These are phyloP conservation scores for Nothomitra cinnamomea DNA, from an alignment of 2,329 filamentous ascomycete species.

Conservation along the genomic window DNA sequence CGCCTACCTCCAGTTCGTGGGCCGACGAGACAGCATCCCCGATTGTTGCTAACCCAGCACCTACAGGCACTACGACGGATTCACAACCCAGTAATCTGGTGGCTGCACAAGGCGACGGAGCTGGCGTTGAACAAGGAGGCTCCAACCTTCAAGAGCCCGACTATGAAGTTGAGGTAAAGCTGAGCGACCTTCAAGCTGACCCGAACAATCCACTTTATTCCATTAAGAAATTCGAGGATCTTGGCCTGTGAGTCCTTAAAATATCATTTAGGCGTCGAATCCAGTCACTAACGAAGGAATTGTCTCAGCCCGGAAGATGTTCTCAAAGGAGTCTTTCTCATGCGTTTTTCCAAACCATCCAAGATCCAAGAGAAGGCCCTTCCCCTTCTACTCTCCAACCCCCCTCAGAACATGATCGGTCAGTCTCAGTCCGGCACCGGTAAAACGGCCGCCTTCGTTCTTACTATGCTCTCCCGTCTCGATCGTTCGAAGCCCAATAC, in stretches of 20 bases:
- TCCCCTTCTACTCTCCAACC: slow-evolving; percentile 70
- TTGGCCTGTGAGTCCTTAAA: slow-evolving; percentile 55
- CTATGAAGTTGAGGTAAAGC: slow-evolving; percentile 81
- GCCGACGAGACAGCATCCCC: slow-evolving; percentile 24
- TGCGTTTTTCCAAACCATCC: slow-evolving; percentile 88
- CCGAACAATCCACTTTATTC: slow-evolving; percentile 78
- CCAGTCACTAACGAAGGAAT: not conserved
- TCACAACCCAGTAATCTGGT: slow-evolving; percentile 8
- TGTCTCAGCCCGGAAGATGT: slow-evolving; percentile 40
- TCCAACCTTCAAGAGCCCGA: slow-evolving; percentile 50
- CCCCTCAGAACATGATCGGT: slow-evolving; percentile 87
- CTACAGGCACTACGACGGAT: slow-evolving; percentile 3
- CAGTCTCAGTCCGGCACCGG: slow-evolving; percentile 99
- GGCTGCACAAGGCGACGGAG: slow-evolving; percentile 28
- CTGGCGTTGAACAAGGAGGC: slow-evolving; percentile 24
- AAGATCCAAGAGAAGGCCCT: slow-evolving; percentile 96
- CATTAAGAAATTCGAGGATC: slow-evolving; percentile 64
- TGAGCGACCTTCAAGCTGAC: slow-evolving; percentile 76
- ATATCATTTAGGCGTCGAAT: not conserved
- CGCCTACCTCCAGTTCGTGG: slow-evolving; percentile 19
- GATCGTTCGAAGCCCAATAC: slow-evolving; percentile 50
- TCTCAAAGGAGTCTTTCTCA: slow-evolving; percentile 56
- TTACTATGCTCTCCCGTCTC: slow-evolving; percentile 76
- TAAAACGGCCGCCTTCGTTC: slow-evolving; percentile 91
- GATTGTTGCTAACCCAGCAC: slow-evolving; percentile 11